A percentile compares a stretch with the other conserved stretches of the same genome.
Evolutionary conservation across 2,329 filamentous ascomycete species (phyloP).

Genomic region (Aphanoascus verrucosus): DNA sequence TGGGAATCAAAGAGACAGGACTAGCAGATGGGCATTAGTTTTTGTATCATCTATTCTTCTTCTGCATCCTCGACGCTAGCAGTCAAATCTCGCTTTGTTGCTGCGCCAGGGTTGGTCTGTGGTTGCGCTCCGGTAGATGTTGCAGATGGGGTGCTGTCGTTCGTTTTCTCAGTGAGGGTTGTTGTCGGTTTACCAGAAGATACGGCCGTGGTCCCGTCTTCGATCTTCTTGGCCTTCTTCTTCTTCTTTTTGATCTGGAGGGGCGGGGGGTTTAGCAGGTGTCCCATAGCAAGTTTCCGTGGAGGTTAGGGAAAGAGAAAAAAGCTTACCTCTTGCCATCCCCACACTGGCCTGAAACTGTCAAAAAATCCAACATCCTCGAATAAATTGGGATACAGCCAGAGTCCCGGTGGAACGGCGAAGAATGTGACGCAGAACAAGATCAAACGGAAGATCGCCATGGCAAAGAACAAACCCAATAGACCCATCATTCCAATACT

Average conservation of each 20-base stretch:
- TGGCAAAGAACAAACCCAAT: conserved; percentile 86
- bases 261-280: neutral
- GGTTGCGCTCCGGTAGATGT: conserved; percentile 28
- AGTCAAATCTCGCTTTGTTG: conserved; percentile 32
- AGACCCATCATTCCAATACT: conserved; percentile 87
- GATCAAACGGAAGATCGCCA: conserved; percentile 94
- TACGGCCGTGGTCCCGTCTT: conserved; percentile 8
- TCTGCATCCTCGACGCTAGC: conserved; percentile 39
- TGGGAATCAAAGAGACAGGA: neutral
- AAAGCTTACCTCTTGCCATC: conserved; percentile 79
- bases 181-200: conserved; percentile 3
- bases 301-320: conserved; percentile 12
- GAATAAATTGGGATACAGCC: conserved; percentile 96
- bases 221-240: conserved; percentile 28
- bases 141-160: conserved; percentile 17
- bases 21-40: neutral
- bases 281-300: neutral
- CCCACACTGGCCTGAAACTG: conserved; percentile 91
- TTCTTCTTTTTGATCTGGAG: conserved; percentile 29
- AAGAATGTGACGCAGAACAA: conserved; percentile 92
- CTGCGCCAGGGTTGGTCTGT: conserved; percentile 25
- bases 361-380: conserved; percentile 98
- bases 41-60: conserved; percentile 25
- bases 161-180: conserved; percentile 10
- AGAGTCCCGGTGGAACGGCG: conserved; percentile 71